Evolutionary conservation across 306 rosid genomes (phyloP).

Genomic region (Quercus wislizeni): DNA sequence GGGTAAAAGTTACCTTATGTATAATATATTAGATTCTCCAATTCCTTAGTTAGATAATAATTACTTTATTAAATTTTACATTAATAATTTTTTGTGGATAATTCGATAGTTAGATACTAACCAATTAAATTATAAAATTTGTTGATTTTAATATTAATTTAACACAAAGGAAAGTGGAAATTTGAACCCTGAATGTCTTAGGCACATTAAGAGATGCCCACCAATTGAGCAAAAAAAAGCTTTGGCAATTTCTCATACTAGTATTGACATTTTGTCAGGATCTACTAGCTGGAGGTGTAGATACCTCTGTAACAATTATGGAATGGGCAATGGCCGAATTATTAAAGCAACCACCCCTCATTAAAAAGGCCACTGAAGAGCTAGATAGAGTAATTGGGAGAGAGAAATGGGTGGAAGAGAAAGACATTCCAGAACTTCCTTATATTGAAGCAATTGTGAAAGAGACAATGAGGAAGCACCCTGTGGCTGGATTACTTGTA

Average conservation of each 20-base stretch:
- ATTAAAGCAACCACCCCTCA: constrained; percentile 36
- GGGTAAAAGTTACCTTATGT: too few species aligned
- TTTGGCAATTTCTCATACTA: too few species aligned
- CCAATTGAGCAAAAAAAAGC: too few species aligned
- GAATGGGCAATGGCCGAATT: constrained; percentile 47
- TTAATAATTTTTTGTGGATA: too few species aligned
- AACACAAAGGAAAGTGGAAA: rapidly evolving
- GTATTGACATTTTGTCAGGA: constrained; percentile 12
- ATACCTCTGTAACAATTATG: constrained; percentile 26
- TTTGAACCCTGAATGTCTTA: too few species aligned
- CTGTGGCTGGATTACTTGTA: constrained; percentile 20
- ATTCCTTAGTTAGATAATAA: too few species aligned
- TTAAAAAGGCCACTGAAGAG: constrained; percentile 26
- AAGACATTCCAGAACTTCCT: constrained; percentile 33
- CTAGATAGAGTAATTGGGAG: constrained; percentile 35
- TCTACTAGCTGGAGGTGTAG: constrained; percentile 32
- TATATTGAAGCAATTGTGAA: constrained; percentile 30
- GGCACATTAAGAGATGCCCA: too few species aligned
- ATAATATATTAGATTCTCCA: too few species aligned
- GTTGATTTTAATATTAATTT: too few species aligned
- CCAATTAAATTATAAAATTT: too few species aligned
- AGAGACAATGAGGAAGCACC: constrained; percentile 37
- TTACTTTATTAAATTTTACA: too few species aligned
- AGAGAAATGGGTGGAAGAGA: constrained; percentile 38
- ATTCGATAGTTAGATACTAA: too few species aligned